These are phyloP conservation scores for Pseudogymnoascus sp. DNA, from an alignment of 2,329 filamentous ascomycete genomes.

Conservation along the genomic window DNA sequence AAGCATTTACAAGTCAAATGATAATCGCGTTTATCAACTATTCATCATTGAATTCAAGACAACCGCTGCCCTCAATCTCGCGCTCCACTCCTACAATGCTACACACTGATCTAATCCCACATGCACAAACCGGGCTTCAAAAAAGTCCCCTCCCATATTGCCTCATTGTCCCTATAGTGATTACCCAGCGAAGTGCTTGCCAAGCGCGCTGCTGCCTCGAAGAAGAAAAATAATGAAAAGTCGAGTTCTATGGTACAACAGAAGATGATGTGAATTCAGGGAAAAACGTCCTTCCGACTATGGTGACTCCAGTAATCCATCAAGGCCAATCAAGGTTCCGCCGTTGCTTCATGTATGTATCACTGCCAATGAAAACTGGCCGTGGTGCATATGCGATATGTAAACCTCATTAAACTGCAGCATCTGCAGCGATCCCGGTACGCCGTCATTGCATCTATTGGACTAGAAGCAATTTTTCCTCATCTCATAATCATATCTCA, in stretches of 20 bases:
- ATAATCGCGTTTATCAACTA: constrained; percentile 9
- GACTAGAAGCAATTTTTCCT: constrained; percentile 5
- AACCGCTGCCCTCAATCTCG: constrained; percentile 4
- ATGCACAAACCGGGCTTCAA: background rate
- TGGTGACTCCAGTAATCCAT: constrained; percentile 5
- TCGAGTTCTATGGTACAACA: constrained; percentile 10
- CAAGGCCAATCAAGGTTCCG: constrained; percentile 8
- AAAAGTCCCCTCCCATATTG: constrained; percentile 5
- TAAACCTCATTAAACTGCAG: constrained; percentile 9
- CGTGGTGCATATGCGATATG: constrained; percentile 8
- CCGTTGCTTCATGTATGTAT: constrained; percentile 9
- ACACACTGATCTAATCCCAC: constrained; percentile 7
- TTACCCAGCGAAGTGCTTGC: constrained; percentile 8
- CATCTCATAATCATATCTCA: constrained; percentile 25
- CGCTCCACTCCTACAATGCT: constrained; percentile 9
- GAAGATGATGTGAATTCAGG: constrained; percentile 8
- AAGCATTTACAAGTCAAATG: background rate
- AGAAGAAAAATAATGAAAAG: constrained; percentile 4
- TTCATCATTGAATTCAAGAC: constrained; percentile 6
- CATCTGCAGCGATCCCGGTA: constrained; percentile 1
- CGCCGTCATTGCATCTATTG: constrained; percentile 8
- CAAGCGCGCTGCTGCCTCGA: constrained; percentile 8
- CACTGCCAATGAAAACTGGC: constrained; percentile 3
- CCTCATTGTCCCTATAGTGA: constrained; percentile 1
- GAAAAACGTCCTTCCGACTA: constrained; percentile 9